A percentile compares a stretch with the other conserved stretches of the same genome.
phyloP scores from a whole-genome alignment of 75 land plant genomes.

The Selaginella tamariscina region DNA sequence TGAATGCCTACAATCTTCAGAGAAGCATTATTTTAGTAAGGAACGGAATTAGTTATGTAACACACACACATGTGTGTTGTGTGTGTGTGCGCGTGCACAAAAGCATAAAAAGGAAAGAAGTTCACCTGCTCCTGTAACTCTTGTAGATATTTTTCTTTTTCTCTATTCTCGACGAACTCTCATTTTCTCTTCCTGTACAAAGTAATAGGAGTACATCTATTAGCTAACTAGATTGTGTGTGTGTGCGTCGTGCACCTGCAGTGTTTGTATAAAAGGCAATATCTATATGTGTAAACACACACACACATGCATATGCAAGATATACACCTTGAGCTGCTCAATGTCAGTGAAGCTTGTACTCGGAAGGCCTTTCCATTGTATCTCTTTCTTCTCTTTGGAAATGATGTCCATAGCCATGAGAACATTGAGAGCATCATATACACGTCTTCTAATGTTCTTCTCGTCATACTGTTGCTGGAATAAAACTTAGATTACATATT shows the following conservation, averaged over 20 bases:
- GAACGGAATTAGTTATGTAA: too few relatives aligned
- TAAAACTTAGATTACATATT: not conserved
- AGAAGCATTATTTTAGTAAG: too few relatives aligned
- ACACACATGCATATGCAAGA: too few relatives aligned
- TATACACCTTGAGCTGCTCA: conserved; percentile 72
- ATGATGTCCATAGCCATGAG: conserved; percentile 99
- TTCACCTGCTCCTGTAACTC: conserved; percentile 88
- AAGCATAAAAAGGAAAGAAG: not conserved
- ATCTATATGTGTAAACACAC: too few relatives aligned
- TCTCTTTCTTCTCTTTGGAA: conserved; percentile 96
- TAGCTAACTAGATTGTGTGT: too few relatives aligned
- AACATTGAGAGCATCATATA: conserved; percentile 97
- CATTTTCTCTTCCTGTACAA: conserved; percentile 54
- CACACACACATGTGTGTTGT: too few relatives aligned
- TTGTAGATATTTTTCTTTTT: conserved; percentile 75
- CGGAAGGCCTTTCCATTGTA: conserved; percentile 98
- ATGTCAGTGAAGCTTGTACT: conserved; percentile 67
- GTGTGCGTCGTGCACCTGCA: too few relatives aligned
- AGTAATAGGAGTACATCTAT: not conserved
- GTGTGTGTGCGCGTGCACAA: not conserved
- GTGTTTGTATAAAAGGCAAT: too few relatives aligned
- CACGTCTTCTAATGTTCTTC: conserved; percentile 92
- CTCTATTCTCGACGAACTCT: conserved; percentile 63
- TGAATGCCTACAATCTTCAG: conserved; percentile 12
- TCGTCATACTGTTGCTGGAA: conserved; percentile 96